Conservation (phyloP, 1,284 basidiomycete genomes). For the Taiwanofungus camphoratus region DNA sequence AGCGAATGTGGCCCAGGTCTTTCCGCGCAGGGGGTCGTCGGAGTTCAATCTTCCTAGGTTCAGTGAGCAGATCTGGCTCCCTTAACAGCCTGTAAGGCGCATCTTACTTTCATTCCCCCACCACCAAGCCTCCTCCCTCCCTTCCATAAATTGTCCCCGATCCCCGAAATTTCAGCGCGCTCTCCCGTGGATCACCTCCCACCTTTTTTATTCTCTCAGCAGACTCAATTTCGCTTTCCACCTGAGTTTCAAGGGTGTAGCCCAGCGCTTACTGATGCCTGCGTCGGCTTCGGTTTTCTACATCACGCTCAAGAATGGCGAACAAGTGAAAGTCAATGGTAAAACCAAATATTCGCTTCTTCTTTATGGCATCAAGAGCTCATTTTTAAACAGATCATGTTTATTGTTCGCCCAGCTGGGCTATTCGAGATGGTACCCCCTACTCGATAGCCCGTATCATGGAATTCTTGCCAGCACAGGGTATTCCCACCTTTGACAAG, state of each 20-base stretch:
- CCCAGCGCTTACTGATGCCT: conserved; percentile 18
- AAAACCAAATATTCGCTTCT: conserved; percentile 25
- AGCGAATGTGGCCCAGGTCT: conserved; percentile 9
- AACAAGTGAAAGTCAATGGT: conserved; percentile 81
- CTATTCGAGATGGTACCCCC: conserved; percentile 84
- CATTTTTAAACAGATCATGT: conserved; percentile 75
- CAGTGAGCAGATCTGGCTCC: conserved; percentile 22
- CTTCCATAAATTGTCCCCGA: conserved; percentile 7
- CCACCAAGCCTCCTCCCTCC: conserved; percentile 15
- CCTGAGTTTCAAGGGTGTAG: conserved; percentile 8
- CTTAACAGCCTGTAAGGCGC: conserved; percentile 12
- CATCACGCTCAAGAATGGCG: conserved; percentile 64
- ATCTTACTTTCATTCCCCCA: conserved; percentile 19
- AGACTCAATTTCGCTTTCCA: conserved; percentile 1
- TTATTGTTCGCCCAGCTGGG: conserved; percentile 90
- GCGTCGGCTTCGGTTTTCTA: conserved; percentile 21
- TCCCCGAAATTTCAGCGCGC: conserved; percentile 11
- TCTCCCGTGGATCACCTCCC: conserved; percentile 1
- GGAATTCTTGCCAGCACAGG: conserved; percentile 86
- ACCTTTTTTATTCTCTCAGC: conserved; percentile 6
- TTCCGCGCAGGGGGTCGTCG: conserved; percentile 21
- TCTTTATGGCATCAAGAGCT: conserved; percentile 19
- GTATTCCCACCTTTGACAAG: conserved; percentile 37
- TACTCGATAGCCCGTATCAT: conserved; percentile 94
- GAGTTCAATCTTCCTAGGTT: conserved; percentile 24